Conservation (phyloP, 2,329 filamentous ascomycete genomes). For the Penicillium sp. region DNA sequence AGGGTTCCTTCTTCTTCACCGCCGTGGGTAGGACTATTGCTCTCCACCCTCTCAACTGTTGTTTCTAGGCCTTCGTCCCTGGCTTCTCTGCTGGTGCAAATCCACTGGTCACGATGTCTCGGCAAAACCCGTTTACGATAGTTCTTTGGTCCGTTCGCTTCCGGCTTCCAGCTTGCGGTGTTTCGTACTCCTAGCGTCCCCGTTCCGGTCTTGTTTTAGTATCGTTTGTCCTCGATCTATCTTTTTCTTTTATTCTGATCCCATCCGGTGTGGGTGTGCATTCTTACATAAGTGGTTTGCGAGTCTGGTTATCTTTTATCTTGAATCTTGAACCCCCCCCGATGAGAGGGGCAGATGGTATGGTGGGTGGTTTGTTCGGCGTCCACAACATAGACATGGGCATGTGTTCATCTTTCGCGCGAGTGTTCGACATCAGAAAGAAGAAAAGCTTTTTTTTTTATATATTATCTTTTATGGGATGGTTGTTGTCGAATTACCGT, state of each 20-base stretch:
- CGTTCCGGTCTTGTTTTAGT: constrained; percentile 14
- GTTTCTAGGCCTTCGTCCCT: constrained; percentile 3
- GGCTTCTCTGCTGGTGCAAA: constrained; percentile 4
- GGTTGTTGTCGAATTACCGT: constrained; percentile 14
- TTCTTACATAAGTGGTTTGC: constrained; percentile 25
- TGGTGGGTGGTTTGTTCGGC: constrained; percentile 40
- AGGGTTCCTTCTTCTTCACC: background rate
- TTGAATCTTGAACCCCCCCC: constrained; percentile 29
- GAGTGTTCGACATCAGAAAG: constrained; percentile 25
- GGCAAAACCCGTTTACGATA: constrained; percentile 1
- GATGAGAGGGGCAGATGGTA: constrained; percentile 35
- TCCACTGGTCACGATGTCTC: constrained; percentile 3
- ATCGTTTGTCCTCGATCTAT: constrained; percentile 20
- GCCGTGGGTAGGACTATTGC: constrained; percentile 12
- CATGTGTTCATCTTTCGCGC: constrained; percentile 32
- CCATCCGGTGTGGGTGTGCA: constrained; percentile 26
- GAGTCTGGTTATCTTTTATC: constrained; percentile 31
- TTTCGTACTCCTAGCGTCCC: constrained; percentile 12
- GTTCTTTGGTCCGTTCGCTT: constrained; percentile 8
- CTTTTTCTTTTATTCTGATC: constrained; percentile 14
- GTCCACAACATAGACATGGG: constrained; percentile 45
- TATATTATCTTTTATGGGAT: constrained; percentile 6
- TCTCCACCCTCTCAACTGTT: constrained; percentile 6
- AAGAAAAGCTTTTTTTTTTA: constrained; percentile 27
- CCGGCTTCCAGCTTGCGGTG: constrained; percentile 9